Conservation (phyloP, 352 stramenopile species). For the Ophiocytium majus region DNA sequence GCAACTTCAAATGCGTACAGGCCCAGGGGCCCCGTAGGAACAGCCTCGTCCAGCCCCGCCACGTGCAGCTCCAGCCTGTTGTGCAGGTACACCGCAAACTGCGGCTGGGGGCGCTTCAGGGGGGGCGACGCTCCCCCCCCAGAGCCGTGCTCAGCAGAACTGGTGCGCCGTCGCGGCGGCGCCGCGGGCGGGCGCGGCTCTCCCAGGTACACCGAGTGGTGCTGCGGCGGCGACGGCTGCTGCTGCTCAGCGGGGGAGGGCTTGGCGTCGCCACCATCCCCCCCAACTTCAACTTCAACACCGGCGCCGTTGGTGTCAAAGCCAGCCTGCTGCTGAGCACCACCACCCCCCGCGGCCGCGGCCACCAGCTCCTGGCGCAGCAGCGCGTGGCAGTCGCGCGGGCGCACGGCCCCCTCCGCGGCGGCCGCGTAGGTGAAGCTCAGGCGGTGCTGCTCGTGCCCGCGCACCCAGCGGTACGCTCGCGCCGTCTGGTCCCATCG, state of each 20-base stretch:
- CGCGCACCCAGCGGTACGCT: constrained; percentile 24
- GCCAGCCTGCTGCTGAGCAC: too few relatives aligned
- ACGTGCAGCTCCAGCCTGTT: neutral
- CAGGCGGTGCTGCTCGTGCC: neutral
- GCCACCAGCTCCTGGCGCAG: constrained; percentile 18
- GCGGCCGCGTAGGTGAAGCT: neutral
- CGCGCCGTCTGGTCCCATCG: constrained; percentile 30
- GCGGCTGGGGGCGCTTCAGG: neutral
- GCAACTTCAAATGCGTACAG: constrained; percentile 12
- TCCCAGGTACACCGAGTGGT: too few relatives aligned
- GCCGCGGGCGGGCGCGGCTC: too few relatives aligned
- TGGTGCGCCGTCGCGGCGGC: too few relatives aligned
- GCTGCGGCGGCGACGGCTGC: too few relatives aligned
- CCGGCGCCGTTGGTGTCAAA: too few relatives aligned
- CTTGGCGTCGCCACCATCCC: too few relatives aligned
- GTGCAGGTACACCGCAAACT: constrained; percentile 21
- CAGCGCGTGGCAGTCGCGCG: constrained; percentile 36
- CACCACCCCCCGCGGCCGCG: too few relatives aligned
- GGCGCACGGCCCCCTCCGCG: constrained; percentile 14
- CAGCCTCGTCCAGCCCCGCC: neutral
- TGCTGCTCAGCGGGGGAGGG: too few relatives aligned
- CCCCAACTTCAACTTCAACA: too few relatives aligned
- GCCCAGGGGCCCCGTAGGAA: neutral
- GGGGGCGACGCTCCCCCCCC: too few relatives aligned
- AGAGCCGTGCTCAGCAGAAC: too few relatives aligned